These are phyloP conservation scores for Venturia carpophila DNA, from an alignment of 2,329 filamentous ascomycete genomes.

Conservation along the genomic window DNA sequence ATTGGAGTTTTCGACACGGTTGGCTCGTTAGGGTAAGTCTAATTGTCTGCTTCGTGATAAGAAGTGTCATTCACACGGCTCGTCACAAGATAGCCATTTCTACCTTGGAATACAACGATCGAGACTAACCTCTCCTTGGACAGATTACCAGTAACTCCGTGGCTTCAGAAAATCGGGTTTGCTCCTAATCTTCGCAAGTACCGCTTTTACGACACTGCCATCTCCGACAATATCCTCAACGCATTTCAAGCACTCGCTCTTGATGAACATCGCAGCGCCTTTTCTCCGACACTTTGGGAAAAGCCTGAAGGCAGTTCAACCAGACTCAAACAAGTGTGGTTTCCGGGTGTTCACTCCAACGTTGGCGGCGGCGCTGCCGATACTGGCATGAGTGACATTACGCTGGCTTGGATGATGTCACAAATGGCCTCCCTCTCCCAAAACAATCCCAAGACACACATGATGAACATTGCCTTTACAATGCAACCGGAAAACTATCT, in stretches of 20 bases:
- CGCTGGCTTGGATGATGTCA: conserved; percentile 46
- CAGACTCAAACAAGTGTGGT: conserved; percentile 40
- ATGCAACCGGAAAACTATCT: conserved; percentile 8
- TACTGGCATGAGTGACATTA: conserved; percentile 41
- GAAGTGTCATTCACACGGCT: too few species aligned
- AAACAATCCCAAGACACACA: not conserved
- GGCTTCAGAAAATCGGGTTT: conserved; percentile 28
- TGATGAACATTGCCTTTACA: conserved; percentile 29
- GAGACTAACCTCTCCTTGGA: too few species aligned
- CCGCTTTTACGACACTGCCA: conserved; percentile 38
- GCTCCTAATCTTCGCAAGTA: conserved; percentile 33
- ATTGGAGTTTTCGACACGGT: conserved; percentile 49
- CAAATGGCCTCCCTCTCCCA: conserved; percentile 29
- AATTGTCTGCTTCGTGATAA: too few species aligned
- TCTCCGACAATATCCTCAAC: conserved; percentile 43
- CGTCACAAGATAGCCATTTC: too few species aligned
- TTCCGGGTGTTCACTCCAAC: conserved; percentile 42
- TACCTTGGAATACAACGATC: too few species aligned
- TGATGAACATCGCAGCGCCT: conserved; percentile 49
- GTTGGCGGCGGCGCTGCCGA: conserved; percentile 42
- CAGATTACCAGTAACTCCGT: conserved; percentile 35
- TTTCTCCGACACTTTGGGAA: conserved; percentile 51
- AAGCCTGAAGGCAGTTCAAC: conserved; percentile 8
- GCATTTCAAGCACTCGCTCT: conserved; percentile 54
- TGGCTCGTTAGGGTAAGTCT: conserved; percentile 32